Percentiles rank a stretch among this genome's conserved stretches.
Evolutionary conservation across 164 flowering plant species (phyloP).

Genomic region (Vitis rotundifolia): DNA sequence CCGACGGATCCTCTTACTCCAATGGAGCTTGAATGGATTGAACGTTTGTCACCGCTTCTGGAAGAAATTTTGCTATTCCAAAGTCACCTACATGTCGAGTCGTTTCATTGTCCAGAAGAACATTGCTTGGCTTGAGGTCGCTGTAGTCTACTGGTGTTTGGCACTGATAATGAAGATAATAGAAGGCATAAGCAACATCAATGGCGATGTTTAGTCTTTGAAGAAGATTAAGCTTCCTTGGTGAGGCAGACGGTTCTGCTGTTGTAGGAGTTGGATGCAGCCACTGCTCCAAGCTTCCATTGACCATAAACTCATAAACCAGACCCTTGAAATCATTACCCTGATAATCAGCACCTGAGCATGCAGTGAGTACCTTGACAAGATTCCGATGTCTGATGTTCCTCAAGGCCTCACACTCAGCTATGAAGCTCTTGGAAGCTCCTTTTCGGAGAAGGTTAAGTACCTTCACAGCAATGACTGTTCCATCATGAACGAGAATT

Average conservation of each 20-base stretch:
- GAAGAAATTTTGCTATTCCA: conserved; percentile 30
- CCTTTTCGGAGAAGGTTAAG: conserved; percentile 24
- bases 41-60: background rate
- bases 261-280: conserved; percentile 13
- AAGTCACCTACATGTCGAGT: conserved; percentile 34
- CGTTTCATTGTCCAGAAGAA: conserved; percentile 37
- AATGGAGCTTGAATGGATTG: conserved; percentile 8
- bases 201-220: conserved; percentile 32
- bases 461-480: conserved; percentile 30
- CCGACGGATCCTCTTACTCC: conserved; percentile 32
- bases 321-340: conserved; percentile 39
- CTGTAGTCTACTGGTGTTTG: conserved; percentile 20
- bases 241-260: background rate
- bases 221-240: conserved; percentile 11
- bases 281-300: conserved; percentile 39
- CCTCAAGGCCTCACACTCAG: conserved; percentile 30
- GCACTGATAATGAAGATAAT: conserved; percentile 34
- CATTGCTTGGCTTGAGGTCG: conserved; percentile 43
- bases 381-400: conserved; percentile 36
- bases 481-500: conserved; percentile 3
- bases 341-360: conserved; percentile 31
- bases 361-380: conserved; percentile 28
- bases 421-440: conserved; percentile 34
- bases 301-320: conserved; percentile 30
- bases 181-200: conserved; percentile 35